A percentile compares a stretch with the other conserved stretches of the same genome.
Conservation (phyloP, 345 rosid species). For the Populus davidiana region DNA sequence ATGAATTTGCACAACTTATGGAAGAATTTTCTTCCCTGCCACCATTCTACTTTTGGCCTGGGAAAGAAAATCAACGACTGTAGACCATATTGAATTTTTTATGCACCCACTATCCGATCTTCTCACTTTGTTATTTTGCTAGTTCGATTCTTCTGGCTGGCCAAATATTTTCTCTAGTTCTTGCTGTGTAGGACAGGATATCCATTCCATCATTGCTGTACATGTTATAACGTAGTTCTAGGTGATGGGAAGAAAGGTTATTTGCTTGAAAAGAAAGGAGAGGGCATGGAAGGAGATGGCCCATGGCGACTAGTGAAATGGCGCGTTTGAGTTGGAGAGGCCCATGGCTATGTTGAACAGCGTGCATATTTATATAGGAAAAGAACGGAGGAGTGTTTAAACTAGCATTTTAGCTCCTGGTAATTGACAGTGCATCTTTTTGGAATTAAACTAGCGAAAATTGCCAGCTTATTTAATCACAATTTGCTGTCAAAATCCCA, state of each 20-base stretch:
- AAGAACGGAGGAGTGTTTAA: not conserved
- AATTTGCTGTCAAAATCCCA: not conserved
- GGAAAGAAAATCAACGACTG: not conserved
- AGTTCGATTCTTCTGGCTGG: not conserved
- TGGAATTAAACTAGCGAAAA: not conserved
- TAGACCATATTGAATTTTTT: not conserved
- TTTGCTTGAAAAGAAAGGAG: not conserved
- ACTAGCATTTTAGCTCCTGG: conserved; percentile 1
- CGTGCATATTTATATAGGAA: not conserved
- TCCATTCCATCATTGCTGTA: not conserved
- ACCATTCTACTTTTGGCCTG: not conserved
- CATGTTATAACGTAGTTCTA: not conserved
- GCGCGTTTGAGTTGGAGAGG: not conserved
- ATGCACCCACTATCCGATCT: not conserved
- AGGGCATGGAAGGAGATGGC: not conserved
- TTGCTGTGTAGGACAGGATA: not conserved
- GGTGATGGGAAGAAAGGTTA: not conserved
- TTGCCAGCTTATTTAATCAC: not conserved
- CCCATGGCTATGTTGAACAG: not conserved
- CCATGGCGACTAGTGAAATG: not conserved
- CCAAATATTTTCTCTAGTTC: not conserved
- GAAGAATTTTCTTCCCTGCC: not conserved
- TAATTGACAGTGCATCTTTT: conserved; percentile 28
- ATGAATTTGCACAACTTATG: not conserved
- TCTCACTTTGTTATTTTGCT: not conserved